Evolutionary conservation across 2,329 filamentous ascomycete species (phyloP), one percentile per base, ranked within the genome.

Genomic region (Ilyonectria sp.): DNA sequence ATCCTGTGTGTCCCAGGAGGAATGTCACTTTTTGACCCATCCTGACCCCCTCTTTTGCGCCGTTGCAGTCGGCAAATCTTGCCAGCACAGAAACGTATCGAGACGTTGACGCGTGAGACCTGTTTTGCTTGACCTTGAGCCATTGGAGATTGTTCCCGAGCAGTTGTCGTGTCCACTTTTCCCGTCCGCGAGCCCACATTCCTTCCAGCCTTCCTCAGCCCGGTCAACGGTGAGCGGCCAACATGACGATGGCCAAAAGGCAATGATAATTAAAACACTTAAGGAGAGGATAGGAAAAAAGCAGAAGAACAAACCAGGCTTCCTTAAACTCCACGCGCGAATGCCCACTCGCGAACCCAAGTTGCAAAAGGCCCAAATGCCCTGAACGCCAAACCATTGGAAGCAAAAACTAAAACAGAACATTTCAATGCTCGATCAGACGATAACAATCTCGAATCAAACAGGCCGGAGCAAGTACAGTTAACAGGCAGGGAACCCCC

Each of bases 191-290:
- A 55, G 46, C 49, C 71, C 68, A 57, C 40, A 17, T 8, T 43
- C 40, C 69, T 66, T 71, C 72, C 60, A 67, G 61, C 58, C 60
- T 64, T 57, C 43, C 63, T 69, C 74, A 68, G 65, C 60, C 74
- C 74, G 74, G 63, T 75, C 74, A 75, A 76, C 74, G 71, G 69
- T 58, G 67, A 72, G 64, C 59, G 68, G 68, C 61, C 67, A 68
- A 66, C 60, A 60, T 65, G 60, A 53, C 59, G 60, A 74, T 74
- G 68, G 57, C 63, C 52, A 61, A 65, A 65, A 69, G 49, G 62
- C 56, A 65, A 72, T 66, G 67, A 70, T 75, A 71, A 72, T 62
- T 70, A 71, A 50, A 52, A 53, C 53, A 55, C 64, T 62, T 63
- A 65, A 65, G 23, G 50, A 57, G 21, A 67, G 23, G 55, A 37